Evolutionary conservation across 2,329 filamentous ascomycete genomes (phyloP), one percentile per base, ranked within the genome.

Genomic region (Dissoconium aciculare): DNA sequence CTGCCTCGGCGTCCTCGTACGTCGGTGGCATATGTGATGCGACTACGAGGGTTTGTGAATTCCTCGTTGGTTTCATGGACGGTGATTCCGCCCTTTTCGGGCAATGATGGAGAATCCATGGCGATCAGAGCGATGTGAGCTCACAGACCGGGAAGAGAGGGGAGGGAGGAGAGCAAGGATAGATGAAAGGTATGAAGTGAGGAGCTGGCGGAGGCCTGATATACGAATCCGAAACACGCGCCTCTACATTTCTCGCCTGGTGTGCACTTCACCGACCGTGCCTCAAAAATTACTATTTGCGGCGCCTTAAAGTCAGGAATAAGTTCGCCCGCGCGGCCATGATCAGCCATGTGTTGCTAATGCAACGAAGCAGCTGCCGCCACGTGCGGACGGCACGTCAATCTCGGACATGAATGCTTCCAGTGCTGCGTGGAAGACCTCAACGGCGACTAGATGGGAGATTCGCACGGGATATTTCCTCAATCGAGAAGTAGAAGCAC

Each of bases 11-110:
- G 30, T 11, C 30, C 28, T 9, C 34, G 36, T 11, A 37, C 31
- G 30, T 41, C 33, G 17, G 29, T 16, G 9, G 40, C 40, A 17
- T 44, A 44, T 23, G 40, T 44, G 30, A 44, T 34, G 16, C 42
- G 40, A 11, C 38, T 38, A 23, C 40, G 16, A 14, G 36, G 35
- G 11, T 25, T 28, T 23, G 16, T 33, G 9, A 31, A n/a, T 8
- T 30, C n/a, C 2, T 34, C 35, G 26, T 41, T 34, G n/a, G 35
- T 31, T 30, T 36, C 38, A 17, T 15, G 28, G 5, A 21, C 30
- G 15, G 28, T 26, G 28, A 28, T 15, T 14, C 35, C 37, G 11
- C 39, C 30, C 4, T 38, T 36, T 27, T 32, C 33, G 25, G 38
- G 35, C 37, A 4, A 21, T 30, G 34, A 16, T n/a, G 31, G 13